phyloP scores from a whole-genome alignment of 441 rosid genomes.

The Adansonia grandidieri region DNA sequence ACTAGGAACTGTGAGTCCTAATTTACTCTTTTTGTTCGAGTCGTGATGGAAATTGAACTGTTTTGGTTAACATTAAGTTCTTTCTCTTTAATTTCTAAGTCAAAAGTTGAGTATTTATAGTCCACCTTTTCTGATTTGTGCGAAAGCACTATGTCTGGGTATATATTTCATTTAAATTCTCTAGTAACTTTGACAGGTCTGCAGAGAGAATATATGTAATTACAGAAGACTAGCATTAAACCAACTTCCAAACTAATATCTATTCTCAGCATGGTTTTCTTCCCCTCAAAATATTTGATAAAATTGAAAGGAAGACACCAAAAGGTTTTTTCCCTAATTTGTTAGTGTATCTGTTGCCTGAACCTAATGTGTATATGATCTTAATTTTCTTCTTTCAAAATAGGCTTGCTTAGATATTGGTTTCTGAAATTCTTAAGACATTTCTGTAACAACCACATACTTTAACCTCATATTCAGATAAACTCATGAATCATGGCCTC shows the following conservation, averaged over 20 bases:
- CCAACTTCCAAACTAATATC: neutral
- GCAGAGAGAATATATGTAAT: neutral
- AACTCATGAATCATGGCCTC: neutral
- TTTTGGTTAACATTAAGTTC: neutral
- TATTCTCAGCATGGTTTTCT: neutral
- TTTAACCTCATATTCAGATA: neutral
- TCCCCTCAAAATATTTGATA: neutral
- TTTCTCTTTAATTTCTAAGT: constrained; percentile 19
- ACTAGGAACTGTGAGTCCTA: constrained; percentile 89
- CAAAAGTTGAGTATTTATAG: constrained; percentile 9
- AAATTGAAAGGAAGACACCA: neutral
- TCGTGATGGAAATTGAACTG: neutral
- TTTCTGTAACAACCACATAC: no score
- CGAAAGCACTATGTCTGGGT: neutral
- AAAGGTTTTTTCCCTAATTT: neutral
- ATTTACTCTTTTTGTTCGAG: constrained; percentile 20
- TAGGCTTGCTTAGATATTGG: constrained; percentile 8
- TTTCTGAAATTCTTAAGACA: constrained; percentile 1
- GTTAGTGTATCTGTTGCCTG: neutral
- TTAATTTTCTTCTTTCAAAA: constrained; percentile 2
- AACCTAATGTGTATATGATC: neutral
- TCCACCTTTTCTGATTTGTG: constrained; percentile 10
- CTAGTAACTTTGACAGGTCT: neutral
- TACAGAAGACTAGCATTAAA: constrained; percentile 1
- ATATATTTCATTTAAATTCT: constrained; percentile 9